Evolutionary conservation across 2,329 filamentous ascomycete genomes (phyloP).

Genomic region (Bertia moriformis): DNA sequence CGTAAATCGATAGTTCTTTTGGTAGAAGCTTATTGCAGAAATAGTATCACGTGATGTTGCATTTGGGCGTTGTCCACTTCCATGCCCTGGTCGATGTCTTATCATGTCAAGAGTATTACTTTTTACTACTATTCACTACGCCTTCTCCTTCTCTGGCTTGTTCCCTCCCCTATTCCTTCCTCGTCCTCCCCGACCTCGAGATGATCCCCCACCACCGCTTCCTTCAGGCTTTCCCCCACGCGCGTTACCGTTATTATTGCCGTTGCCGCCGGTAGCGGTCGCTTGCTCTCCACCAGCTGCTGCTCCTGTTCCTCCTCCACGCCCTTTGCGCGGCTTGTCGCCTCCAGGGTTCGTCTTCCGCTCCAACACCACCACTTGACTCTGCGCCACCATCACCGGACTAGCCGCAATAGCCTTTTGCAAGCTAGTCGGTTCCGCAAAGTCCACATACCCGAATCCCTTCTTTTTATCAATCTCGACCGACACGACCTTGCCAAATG

Average conservation of each 20-base stretch:
- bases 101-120: no score
- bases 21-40: no score
- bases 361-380: slow-evolving; percentile 75
- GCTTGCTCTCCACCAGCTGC: not conserved
- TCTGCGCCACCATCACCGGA: slow-evolving; percentile 69
- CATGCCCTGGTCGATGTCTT: no score
- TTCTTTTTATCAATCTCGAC: slow-evolving; percentile 93
- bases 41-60: no score
- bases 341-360: slow-evolving; percentile 33
- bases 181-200: not conserved
- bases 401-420: slow-evolving; percentile 70
- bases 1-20: no score
- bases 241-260: not conserved
- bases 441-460: slow-evolving; percentile 86
- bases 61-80: no score
- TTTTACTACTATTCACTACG: no score
- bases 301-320: no score
- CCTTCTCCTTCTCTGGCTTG: not conserved
- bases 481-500: slow-evolving; percentile 60
- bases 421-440: slow-evolving; percentile 57
- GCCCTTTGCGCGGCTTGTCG: not conserved
- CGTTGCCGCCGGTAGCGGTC: not conserved
- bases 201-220: not conserved
- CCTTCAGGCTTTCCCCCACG: no score
- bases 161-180: not conserved